phyloP scores from a whole-genome alignment of 2,329 filamentous ascomycete species.

The Claviceps cyperi region DNA sequence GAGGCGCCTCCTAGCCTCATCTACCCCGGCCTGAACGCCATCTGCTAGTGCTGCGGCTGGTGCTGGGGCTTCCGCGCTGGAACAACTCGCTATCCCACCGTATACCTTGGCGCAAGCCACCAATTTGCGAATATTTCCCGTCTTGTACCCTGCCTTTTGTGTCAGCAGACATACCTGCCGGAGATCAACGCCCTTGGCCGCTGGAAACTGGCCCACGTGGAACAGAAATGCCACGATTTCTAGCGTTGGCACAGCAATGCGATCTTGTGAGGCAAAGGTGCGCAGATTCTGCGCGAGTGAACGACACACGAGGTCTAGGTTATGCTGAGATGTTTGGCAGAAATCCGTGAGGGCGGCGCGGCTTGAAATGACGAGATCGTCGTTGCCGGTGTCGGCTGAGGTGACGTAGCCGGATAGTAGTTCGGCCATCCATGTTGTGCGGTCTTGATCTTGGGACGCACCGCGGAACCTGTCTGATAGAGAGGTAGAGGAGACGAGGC shows the following conservation, averaged over 20 bases:
- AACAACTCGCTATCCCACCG: constrained; percentile 43
- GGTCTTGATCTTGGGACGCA: constrained; percentile 13
- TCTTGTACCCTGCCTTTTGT: constrained; percentile 72
- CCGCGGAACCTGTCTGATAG: constrained; percentile 23
- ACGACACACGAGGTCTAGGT: constrained; percentile 30
- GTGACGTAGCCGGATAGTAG: constrained; percentile 55
- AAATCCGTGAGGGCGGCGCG: constrained; percentile 48
- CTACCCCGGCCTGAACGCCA: constrained; percentile 20
- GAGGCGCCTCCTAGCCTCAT: constrained; percentile 51
- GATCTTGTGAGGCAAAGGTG: constrained; percentile 44
- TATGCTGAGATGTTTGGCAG: constrained; percentile 26
- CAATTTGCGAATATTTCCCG: constrained; percentile 67
- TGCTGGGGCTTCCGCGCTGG: constrained; percentile 17
- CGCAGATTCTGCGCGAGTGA: constrained; percentile 41
- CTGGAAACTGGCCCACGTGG: constrained; percentile 40
- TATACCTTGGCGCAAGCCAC: constrained; percentile 72
- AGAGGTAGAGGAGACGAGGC: constrained; percentile 24
- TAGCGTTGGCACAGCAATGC: constrained; percentile 59
- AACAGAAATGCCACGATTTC: constrained; percentile 68
- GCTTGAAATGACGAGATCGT: constrained; percentile 56
- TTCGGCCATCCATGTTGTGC: constrained; percentile 28
- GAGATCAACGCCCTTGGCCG: constrained; percentile 24
- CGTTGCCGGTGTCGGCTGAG: constrained; percentile 64
- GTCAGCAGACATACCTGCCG: constrained; percentile 52
- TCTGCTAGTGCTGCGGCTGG: background rate